phyloP scores from a whole-genome alignment of 2,329 filamentous ascomycete species.

The Fusarium odoratissimum region DNA sequence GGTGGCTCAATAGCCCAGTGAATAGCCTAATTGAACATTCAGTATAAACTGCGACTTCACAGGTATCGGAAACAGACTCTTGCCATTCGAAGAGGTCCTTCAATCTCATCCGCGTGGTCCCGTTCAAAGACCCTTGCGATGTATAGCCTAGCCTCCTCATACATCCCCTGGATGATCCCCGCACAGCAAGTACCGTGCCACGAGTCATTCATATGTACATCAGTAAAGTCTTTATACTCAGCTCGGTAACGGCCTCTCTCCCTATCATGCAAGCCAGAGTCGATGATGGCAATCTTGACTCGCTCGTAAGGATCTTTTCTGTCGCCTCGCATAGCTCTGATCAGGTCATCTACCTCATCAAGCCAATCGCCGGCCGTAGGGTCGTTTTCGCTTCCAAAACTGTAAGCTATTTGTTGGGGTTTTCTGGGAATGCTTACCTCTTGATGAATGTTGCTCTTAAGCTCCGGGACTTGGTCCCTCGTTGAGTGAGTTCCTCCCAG shows the following conservation, averaged over 20 bases:
- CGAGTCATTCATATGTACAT: fast-evolving
- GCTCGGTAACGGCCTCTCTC: fast-evolving
- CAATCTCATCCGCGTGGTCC: fast-evolving
- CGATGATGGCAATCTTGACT: neutral
- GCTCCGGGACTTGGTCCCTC: fast-evolving
- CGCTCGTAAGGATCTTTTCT: fast-evolving
- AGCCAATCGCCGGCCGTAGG: fast-evolving
- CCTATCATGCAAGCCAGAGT: neutral
- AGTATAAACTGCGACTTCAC: fast-evolving
- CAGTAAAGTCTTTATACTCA: neutral
- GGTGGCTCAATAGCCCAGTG: neutral
- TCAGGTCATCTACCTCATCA: fast-evolving
- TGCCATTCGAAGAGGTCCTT: fast-evolving
- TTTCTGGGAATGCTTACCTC: fast-evolving
- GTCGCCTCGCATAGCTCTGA: fast-evolving
- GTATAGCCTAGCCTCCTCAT: fast-evolving
- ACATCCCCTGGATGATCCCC: fast-evolving
- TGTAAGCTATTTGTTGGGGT: fast-evolving
- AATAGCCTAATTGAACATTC: fast-evolving
- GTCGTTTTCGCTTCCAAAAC: fast-evolving
- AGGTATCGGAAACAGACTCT: neutral
- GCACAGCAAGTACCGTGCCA: neutral
- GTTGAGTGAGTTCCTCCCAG: fast-evolving
- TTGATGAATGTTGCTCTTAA: fast-evolving
- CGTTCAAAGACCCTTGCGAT: neutral